Evolutionary conservation across 371 early-diverging fungal genomes (phyloP), one percentile per base, ranked within the genome.

Genomic region (Lichtheimia corymbifera): DNA sequence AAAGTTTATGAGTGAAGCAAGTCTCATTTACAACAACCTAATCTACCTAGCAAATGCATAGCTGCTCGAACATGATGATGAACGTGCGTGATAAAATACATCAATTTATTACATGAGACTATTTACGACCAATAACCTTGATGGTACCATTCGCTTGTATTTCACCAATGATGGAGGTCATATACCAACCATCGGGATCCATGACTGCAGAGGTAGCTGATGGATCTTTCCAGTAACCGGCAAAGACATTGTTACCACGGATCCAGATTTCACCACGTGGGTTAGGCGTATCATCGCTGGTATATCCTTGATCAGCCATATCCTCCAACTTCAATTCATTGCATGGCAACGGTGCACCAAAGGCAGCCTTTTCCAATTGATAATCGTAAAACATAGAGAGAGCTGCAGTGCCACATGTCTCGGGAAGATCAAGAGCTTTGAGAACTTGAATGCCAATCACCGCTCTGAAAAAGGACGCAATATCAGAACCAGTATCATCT

Each of bases 301-400:
- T 75, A 66, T 90, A 88, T 22, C 74, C 71, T n/a, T 65, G 63
- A 42, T 92, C 93, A 13, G 87, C 83, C n/a, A 87, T 72, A 64
- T 92, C 88, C 4, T 91, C 81, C 41, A 99, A 79, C 78, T 97
- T 98, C 59, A 98, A 67, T 74, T 94, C 94, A 60, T 81, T 84
- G 63, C 91, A 91, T 9, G 87, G 76, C 49, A 91, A 72, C 3
- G 92, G 87, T 3, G 89, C 83, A 4, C 97, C 97, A 24, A 86
- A 83, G 13, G 70, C 67, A 3, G 58, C 45, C 40, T 61, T 58
- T 47, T 71, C 66, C 7, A 72, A 62, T 47, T 65, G 67, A 40
- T 88, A 88, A 53, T 88, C 88, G 53, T 72, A 83, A 62, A 86
- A 79, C 70, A 76, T 81, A 54, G 86, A 81, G n/a, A 76, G 65